phyloP scores from a whole-genome alignment of 108 stramenopile genomes.

The Fragilariopsis cylindrus region DNA sequence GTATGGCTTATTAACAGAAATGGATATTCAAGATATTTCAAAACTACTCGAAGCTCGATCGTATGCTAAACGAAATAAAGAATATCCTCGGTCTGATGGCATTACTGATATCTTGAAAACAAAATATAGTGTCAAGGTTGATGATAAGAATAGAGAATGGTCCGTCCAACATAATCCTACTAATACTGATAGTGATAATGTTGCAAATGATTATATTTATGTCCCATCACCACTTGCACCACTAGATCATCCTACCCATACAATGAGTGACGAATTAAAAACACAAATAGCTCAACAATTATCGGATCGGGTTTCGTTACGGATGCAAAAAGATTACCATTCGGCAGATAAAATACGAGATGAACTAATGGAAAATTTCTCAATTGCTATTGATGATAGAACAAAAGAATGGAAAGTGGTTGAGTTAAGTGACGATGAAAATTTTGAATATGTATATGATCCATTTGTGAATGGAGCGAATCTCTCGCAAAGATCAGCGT shows the following conservation, averaged over 20 bases:
- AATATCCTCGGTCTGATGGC: not conserved
- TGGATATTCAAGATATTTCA: not conserved
- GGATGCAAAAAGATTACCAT: constrained; percentile 38
- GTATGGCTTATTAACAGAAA: not conserved
- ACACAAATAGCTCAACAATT: not conserved
- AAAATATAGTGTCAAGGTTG: not conserved
- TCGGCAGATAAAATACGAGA: constrained; percentile 58
- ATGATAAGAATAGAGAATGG: constrained; percentile 6
- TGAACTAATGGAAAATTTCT: constrained; percentile 40
- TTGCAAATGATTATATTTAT: not conserved
- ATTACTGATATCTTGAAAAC: not conserved
- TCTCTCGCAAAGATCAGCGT: constrained; percentile 5
- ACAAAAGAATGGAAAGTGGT: constrained; percentile 47
- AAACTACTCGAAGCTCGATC: constrained; percentile 33
- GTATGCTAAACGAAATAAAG: constrained; percentile 22
- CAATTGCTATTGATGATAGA: constrained; percentile 51
- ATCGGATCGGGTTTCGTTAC: not conserved
- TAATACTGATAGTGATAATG: not conserved
- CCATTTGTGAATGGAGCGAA: not conserved
- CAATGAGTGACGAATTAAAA: not conserved
- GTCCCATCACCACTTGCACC: constrained; percentile 12
- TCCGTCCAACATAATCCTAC: not conserved
- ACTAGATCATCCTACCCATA: constrained; percentile 1
- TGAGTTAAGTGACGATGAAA: not conserved
- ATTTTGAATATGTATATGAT: not conserved